These are phyloP conservation scores for Suillus alpinus DNA, from an alignment of 768 basidiomycete genomes.

Conservation along the genomic window DNA sequence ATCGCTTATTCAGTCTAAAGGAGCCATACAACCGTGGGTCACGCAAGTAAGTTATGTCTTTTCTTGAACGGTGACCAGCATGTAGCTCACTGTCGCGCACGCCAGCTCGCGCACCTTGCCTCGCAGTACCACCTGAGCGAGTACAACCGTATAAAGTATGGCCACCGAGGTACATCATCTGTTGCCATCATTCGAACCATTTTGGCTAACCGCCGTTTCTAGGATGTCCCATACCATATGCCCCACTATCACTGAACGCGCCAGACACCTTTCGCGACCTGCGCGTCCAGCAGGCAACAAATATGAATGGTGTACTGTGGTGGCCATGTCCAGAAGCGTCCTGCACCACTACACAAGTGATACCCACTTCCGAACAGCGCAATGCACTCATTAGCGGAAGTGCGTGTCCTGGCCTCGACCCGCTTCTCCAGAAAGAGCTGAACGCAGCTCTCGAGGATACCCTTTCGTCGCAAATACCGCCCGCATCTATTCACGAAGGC, in stretches of 20 bases:
- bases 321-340: constrained; percentile 36
- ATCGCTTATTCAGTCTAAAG: neutral
- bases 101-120: constrained; percentile 54
- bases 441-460: constrained; percentile 53
- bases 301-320: constrained; percentile 42
- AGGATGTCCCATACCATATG: constrained; percentile 59
- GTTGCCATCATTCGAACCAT: neutral
- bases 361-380: constrained; percentile 23
- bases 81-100: neutral
- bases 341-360: constrained; percentile 3
- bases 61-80: neutral
- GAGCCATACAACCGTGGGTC: constrained; percentile 12
- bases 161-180: constrained; percentile 33
- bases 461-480: constrained; percentile 27
- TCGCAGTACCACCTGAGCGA: constrained; percentile 75
- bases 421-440: constrained; percentile 47
- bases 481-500: constrained; percentile 5
- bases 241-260: constrained; percentile 59
- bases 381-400: constrained; percentile 18
- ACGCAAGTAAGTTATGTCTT: constrained; percentile 15
- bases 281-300: constrained; percentile 46
- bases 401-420: constrained; percentile 2
- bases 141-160: constrained; percentile 69
- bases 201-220: constrained; percentile 5
- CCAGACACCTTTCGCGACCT: constrained; percentile 58